These are phyloP conservation scores for Carex parvula DNA, from an alignment of 176 grass and related monocot genomes.

Conservation along the genomic window DNA sequence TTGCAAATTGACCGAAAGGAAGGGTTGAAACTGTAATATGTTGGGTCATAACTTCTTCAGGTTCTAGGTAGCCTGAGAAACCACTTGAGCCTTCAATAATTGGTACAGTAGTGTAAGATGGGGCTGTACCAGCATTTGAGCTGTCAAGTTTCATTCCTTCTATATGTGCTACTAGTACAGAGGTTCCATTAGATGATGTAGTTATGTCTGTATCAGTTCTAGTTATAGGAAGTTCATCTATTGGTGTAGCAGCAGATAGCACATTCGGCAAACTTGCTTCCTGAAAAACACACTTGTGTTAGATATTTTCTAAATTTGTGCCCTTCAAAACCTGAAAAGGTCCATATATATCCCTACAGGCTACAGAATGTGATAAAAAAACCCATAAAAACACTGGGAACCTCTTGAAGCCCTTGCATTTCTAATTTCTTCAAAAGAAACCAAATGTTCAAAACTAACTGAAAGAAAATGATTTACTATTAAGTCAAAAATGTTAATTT, in stretches of 20 bases:
- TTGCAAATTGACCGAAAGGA: slow-evolving; percentile 48
- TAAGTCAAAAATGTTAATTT: not conserved
- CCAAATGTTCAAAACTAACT: not conserved
- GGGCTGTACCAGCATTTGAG: not conserved
- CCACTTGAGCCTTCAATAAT: slow-evolving; percentile 44
- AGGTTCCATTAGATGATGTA: slow-evolving; percentile 34
- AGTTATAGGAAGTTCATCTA: slow-evolving; percentile 46
- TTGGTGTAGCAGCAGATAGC: slow-evolving; percentile 44
- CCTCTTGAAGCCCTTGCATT: not conserved
- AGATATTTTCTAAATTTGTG: not conserved
- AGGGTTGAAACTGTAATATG: slow-evolving; percentile 47
- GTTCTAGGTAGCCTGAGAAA: slow-evolving; percentile 56
- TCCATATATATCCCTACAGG: not conserved
- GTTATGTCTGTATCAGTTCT: slow-evolving; percentile 37
- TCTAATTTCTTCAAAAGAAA: slow-evolving; percentile 1
- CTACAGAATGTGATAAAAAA: not conserved
- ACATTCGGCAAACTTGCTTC: slow-evolving; percentile 83
- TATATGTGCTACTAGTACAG: slow-evolving; percentile 48
- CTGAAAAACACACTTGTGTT: slow-evolving; percentile 32
- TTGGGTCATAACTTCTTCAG: slow-evolving; percentile 45
- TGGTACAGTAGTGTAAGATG: slow-evolving; percentile 16
- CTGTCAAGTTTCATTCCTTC: slow-evolving; percentile 59
- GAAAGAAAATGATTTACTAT: not conserved
- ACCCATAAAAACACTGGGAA: not conserved
- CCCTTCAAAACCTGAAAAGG: not conserved